Evolutionary conservation across 768 basidiomycete genomes (phyloP), one percentile per base, ranked within the genome.

Genomic region (Tremella fuciformis): DNA sequence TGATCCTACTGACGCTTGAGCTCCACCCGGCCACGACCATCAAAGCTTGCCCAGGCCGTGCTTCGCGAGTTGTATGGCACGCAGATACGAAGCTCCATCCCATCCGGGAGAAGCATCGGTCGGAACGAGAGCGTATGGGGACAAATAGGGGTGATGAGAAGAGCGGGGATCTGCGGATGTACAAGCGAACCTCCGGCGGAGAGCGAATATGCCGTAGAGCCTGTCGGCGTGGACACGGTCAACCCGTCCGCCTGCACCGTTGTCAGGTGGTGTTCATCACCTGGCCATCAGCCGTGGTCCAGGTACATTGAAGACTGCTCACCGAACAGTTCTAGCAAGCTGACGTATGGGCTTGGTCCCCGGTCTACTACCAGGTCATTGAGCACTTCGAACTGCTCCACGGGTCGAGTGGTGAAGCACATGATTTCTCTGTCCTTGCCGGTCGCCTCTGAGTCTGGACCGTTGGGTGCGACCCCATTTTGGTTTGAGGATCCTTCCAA

Each of bases 41-140:
- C 96, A 74, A 99, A 99, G 19, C 91, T 93, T 8, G 89, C 96
- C 96, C 96, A 99, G 8, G 96, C 96, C 0, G 94, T 99, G 70
- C 91, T 94, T 46, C 96, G 82, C 21, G 92, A 96, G 77, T 98
- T 97, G 80, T 91, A 98, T 8, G 96, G 96, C n/a, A 99, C 96
- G 68, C 94, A 97, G 34, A 99, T 90, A 3, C 96, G 86, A 39
- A 99, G 82, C 71, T 98, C 94, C 91, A 98, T 97, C 71, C 88
- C 93, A 73, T 99, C 96, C 7, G 96, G 96, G 21, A 99, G 81
- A 6, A 99, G 84, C 93, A 99, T 98, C 2, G 96, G 96, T 44
- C 96, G 84, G 83, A 99, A 99, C 24, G 93, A 97, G 13, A 99
- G 83, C 0, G 96, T 99, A 75, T 99, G 96, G 0, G 96, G 96